These are phyloP conservation scores for Blastomyces silverae DNA, from an alignment of 2,329 filamentous ascomycete species.

Conservation along the genomic window DNA sequence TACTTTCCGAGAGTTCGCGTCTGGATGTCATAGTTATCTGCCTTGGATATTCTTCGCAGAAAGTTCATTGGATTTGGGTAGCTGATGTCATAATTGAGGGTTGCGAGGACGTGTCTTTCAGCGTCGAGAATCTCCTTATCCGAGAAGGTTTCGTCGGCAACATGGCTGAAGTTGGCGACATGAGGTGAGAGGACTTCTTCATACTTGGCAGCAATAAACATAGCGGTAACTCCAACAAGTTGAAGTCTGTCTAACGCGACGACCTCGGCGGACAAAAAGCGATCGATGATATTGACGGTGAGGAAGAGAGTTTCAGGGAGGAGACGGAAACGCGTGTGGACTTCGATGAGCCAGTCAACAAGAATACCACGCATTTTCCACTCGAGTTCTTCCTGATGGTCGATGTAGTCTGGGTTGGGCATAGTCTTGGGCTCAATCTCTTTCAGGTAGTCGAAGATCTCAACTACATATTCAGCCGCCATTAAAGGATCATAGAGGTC, in stretches of 20 bases:
- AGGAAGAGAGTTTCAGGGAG: slow-evolving; percentile 93
- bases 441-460: slow-evolving; percentile 90
- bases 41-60: slow-evolving; percentile 95
- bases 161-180: slow-evolving; percentile 92
- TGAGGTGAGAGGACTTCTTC: slow-evolving; percentile 97
- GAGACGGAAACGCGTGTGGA: slow-evolving; percentile 83
- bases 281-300: slow-evolving; percentile 93
- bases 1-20: slow-evolving; percentile 97
- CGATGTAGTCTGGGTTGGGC: slow-evolving; percentile 92
- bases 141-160: slow-evolving; percentile 92
- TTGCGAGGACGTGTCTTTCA: slow-evolving; percentile 88
- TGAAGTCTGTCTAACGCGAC: slow-evolving; percentile 96
- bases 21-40: slow-evolving; percentile 98
- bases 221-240: slow-evolving; percentile 91
- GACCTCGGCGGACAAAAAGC: slow-evolving; percentile 88
- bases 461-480: slow-evolving; percentile 93
- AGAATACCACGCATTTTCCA: slow-evolving; percentile 98
- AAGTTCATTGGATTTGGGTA: slow-evolving; percentile 99
- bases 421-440: slow-evolving; percentile 69
- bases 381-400: slow-evolving; percentile 87
- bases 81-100: slow-evolving; percentile 92
- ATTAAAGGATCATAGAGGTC: slow-evolving; percentile 91
- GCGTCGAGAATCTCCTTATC: slow-evolving; percentile 93
- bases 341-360: slow-evolving; percentile 97
- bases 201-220: slow-evolving; percentile 95